Evolutionary conservation across 225 moss, liverwort and hornwort species (phyloP).

Genomic region (Physcomitrium patens): DNA sequence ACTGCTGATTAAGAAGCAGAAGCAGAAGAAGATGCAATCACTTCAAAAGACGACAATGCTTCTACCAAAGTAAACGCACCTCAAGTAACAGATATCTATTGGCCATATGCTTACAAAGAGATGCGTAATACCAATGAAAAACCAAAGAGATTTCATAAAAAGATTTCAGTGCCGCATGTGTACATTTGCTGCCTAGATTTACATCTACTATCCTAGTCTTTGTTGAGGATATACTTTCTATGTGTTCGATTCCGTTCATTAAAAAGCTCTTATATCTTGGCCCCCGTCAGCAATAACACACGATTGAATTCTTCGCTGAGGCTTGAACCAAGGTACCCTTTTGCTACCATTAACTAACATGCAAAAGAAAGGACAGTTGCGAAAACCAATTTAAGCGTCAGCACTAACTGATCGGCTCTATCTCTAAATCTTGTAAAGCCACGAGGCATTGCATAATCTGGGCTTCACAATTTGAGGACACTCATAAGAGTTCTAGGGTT

Average conservation of each 20-base stretch:
- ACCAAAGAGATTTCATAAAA: not conserved
- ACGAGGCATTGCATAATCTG: not conserved
- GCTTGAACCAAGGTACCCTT: not conserved
- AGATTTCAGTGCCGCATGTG: conserved; percentile 3
- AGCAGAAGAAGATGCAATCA: not conserved
- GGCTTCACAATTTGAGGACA: not conserved
- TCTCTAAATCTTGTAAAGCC: not conserved
- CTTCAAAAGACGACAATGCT: not conserved
- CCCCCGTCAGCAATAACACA: conserved; percentile 15
- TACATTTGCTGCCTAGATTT: conserved; percentile 23
- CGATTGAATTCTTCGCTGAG: conserved; percentile 15
- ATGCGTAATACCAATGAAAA: not conserved
- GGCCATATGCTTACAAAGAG: not conserved
- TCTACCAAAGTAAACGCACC: too few relatives aligned
- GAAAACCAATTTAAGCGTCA: not conserved
- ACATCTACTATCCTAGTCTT: conserved; percentile 23
- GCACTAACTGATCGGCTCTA: not conserved
- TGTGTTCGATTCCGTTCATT: not conserved
- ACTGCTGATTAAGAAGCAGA: not conserved
- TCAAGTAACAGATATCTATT: too few relatives aligned
- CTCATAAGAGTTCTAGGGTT: not conserved
- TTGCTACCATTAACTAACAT: not conserved
- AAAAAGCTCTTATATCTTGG: conserved; percentile 22
- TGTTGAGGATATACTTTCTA: not conserved
- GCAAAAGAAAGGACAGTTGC: not conserved